Base-by-base conservation (phyloP, 2,329 filamentous ascomycete species). In the Moelleriella libera region DNA sequence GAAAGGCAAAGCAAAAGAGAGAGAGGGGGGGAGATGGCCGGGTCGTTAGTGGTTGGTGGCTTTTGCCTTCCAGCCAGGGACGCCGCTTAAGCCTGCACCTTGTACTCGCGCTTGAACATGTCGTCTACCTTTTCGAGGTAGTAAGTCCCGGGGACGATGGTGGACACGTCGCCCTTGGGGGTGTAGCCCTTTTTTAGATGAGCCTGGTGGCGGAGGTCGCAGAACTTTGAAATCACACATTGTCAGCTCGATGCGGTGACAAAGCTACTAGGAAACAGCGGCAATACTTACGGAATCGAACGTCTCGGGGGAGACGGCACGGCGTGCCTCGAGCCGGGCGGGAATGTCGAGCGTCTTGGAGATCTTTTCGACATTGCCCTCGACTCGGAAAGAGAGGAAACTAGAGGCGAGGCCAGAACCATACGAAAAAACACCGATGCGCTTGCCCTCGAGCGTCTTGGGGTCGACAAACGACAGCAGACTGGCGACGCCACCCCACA, bases 71-170 rank as follows among this genome's bases (percentile, higher is more conserved):
- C 3, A 21, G 21, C 21, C 21, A 21, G 11, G 9, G 11, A 9
- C 30, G 28, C 43, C 45, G 5, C 55, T 62, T 77, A 89, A 64
- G 75, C 81, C 76, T 89, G 85, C 69, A 89, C 63, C 48, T 74
- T 68, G 68, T 92, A 92, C 62, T 77, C 76, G 59, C 86, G 79
- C 71, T 84, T 82, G 81, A 86, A 92, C 84, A 88, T 88, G 57
- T 87, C 84, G 60, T 92, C 85, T 44, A 92, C 76, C 63, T 82
- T 80, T 60, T 78, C 79, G 50, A 92, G 75, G 70, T 89, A 92
- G 72, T 90, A 92, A 28, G 80, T 80, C 50, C 80, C 82, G 50
- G 75, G 67, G 51, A 63, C 62, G 49, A 92, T 75, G 55, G 77
- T 84, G 43, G 84, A 82, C 30, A 73, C 60, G 47, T 79, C 79